Base-by-base conservation (phyloP, 192 early-diverging fungal species). In the Phlyctochytrium arcticum region DNA sequence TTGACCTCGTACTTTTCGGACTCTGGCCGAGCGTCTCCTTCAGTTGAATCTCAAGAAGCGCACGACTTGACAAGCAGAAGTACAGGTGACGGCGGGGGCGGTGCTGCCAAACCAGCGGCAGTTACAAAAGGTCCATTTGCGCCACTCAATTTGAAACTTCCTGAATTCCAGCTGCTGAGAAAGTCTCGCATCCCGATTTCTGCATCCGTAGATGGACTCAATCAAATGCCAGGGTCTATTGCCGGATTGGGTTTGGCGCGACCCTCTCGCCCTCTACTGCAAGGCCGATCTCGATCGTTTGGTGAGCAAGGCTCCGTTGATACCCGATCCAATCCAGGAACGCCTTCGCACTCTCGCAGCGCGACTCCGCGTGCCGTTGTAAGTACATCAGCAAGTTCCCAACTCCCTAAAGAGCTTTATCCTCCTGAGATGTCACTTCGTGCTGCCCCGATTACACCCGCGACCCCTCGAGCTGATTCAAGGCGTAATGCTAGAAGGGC, bases 131-230 rank as follows among this genome's bases (percentile, higher is more conserved):
- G n/a, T n/a, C n/a, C n/a, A n/a, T n/a, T n/a, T n/a, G n/a, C n/a
- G n/a, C n/a, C n/a, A n/a, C n/a, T n/a, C n/a, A n/a, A n/a, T n/a
- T n/a, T n/a, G n/a, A n/a, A n/a, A n/a, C n/a, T n/a, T n/a, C n/a
- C n/a, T n/a, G n/a, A n/a, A n/a, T n/a, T n/a, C 29, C 42, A 32
- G 5, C 5, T 7, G 6, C 60, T 62, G 9, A 10, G 26, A n/a
- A 53, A 56, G 36, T 27, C 29, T 35, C 17, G 55, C 10, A 33
- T 65, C 32, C 21, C 23, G 3, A 51, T 65, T 0, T 65, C 62
- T n/a, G 62, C 53, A 39, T 65, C 62, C 9, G 62, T 35, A 12
- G 62, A 65, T 42, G 49, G 26, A 5, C 37, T 65, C 15, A 21
- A 65, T 36, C 48, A 51, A 23, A 12, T 53, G 19, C 19, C 39